Evolutionary conservation across 352 stramenopile species (phyloP).

Genomic region (Phytophthora foliorum): DNA sequence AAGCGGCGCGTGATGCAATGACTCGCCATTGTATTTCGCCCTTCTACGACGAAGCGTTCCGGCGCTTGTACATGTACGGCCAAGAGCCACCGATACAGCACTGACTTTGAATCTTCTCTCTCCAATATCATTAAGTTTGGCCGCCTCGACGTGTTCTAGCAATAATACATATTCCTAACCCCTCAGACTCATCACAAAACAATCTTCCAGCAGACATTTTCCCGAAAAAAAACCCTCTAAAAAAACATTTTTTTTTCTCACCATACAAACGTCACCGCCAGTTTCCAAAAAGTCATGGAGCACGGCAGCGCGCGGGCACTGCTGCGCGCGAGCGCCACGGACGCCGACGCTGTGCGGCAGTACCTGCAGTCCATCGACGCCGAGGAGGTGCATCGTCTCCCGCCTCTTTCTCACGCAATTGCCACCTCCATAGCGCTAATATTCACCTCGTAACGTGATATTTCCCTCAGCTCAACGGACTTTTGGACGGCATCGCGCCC

Average conservation of each 20-base stretch:
- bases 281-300: slow-evolving; percentile 7
- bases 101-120: too few species aligned
- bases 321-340: slow-evolving; percentile 66
- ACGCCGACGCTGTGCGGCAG: slow-evolving; percentile 68
- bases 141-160: too few species aligned
- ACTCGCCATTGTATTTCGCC: too few species aligned
- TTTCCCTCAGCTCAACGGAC: slow-evolving; percentile 55
- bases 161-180: too few species aligned
- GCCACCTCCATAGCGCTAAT: background rate
- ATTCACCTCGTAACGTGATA: background rate
- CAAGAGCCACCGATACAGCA: too few species aligned
- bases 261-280: background rate
- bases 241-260: background rate
- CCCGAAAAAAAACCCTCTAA: too few species aligned
- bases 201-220: too few species aligned
- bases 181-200: too few species aligned
- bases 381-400: slow-evolving; percentile 55
- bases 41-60: too few species aligned
- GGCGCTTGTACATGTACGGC: too few species aligned
- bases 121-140: too few species aligned
- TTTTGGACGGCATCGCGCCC: slow-evolving; percentile 67
- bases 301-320: slow-evolving; percentile 59
- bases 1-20: too few species aligned
- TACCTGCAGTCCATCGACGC: slow-evolving; percentile 68
- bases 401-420: background rate